A percentile compares a stretch with the other conserved stretches of the same genome.
Evolutionary conservation across 257 asterid species (phyloP).

Genomic region (Petrea volubilis): DNA sequence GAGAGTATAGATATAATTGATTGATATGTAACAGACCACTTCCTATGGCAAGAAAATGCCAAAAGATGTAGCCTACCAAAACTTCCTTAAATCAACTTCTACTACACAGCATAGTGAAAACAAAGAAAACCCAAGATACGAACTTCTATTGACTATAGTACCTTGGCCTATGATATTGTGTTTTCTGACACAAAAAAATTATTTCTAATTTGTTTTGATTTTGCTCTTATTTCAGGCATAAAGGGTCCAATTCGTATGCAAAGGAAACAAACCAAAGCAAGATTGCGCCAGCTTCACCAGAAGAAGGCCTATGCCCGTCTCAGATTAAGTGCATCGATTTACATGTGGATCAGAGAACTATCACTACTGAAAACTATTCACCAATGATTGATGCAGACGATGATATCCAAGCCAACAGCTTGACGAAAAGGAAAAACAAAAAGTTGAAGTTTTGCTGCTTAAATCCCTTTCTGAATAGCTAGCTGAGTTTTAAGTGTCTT

Average conservation of each 20-base stretch:
- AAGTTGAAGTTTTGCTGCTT: conserved; percentile 47
- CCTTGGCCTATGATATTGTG: too few species aligned
- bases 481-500: too few species aligned
- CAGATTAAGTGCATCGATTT: conserved; percentile 17
- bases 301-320: neutral
- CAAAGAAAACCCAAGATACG: too few species aligned
- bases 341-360: conserved; percentile 25
- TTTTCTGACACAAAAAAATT: too few species aligned
- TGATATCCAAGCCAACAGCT: neutral
- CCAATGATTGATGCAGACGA: conserved; percentile 3
- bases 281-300: conserved; percentile 46
- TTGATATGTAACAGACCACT: too few species aligned
- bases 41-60: too few species aligned
- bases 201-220: neutral
- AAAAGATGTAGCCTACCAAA: too few species aligned
- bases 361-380: neutral
- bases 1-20: too few species aligned
- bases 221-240: conserved; percentile 48
- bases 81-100: too few species aligned
- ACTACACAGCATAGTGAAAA: too few species aligned
- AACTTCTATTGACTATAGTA: too few species aligned
- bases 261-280: conserved; percentile 49
- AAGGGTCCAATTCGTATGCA: conserved; percentile 28
- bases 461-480: neutral
- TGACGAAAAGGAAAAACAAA: conserved; percentile 32